Conservation (phyloP, 768 basidiomycete genomes). For the Podaxis sp. region DNA sequence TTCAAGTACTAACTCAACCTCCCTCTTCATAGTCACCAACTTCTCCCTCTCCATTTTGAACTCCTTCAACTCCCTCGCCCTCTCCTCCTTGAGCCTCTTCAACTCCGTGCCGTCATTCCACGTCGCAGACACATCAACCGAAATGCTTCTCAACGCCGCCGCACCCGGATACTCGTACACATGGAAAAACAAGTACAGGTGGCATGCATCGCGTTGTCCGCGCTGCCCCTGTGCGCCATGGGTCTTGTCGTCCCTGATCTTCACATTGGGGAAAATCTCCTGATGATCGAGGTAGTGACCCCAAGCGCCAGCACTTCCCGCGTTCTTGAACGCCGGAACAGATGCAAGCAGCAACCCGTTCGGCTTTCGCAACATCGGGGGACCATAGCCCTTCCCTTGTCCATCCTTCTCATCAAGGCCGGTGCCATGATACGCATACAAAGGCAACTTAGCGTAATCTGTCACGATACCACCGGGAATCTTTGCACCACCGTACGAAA, state of each 20-base stretch:
- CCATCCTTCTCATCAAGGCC: neutral
- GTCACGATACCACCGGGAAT: conserved; percentile 3
- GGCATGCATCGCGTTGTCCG: neutral
- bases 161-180: conserved; percentile 11
- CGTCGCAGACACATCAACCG: conserved; percentile 8
- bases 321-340: conserved; percentile 7
- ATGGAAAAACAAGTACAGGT: conserved; percentile 9
- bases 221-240: neutral
- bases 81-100: neutral
- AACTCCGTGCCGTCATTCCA: conserved; percentile 6
- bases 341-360: conserved; percentile 1
- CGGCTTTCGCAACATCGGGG: conserved; percentile 6
- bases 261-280: conserved; percentile 3
- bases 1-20: neutral
- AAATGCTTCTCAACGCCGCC: conserved; percentile 8
- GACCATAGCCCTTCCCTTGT: neutral
- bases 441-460: conserved; percentile 4
- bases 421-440: neutral
- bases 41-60: conserved; percentile 6
- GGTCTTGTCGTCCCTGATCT: neutral
- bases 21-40: neutral
- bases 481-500: neutral
- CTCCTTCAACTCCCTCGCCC: neutral
- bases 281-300: conserved; percentile 10
- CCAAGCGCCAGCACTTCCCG: neutral